A percentile compares a stretch with the other conserved stretches of the same genome.
phyloP scores from a whole-genome alignment of 1,284 basidiomycete species.

The Rhodotorula sp. region DNA sequence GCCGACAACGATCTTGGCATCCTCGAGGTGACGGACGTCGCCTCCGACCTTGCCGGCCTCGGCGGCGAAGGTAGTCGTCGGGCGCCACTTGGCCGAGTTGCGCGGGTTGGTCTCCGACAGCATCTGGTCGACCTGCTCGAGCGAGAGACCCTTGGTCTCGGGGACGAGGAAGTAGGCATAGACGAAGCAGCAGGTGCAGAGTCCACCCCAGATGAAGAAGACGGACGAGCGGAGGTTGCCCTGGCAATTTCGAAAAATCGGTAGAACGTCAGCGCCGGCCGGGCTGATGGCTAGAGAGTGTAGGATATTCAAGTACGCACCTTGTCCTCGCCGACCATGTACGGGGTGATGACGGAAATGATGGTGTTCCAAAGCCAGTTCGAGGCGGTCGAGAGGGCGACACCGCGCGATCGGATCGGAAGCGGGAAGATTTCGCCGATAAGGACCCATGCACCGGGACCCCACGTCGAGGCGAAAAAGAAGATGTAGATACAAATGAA shows the following conservation, averaged over 20 bases:
- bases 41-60: conserved; percentile 22
- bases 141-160: conserved; percentile 48
- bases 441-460: conserved; percentile 42
- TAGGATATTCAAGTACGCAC: not conserved
- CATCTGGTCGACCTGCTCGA: conserved; percentile 50
- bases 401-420: conserved; percentile 43
- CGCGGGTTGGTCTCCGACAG: conserved; percentile 41
- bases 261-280: not conserved
- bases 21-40: conserved; percentile 17
- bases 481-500: conserved; percentile 48
- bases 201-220: conserved; percentile 47
- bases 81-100: conserved; percentile 41
- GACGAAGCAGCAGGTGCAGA: conserved; percentile 43
- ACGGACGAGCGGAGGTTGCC: conserved; percentile 42
- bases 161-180: conserved; percentile 47
- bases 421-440: conserved; percentile 43
- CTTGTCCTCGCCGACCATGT: conserved; percentile 38
- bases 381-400: conserved; percentile 46
- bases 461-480: conserved; percentile 45
- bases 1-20: not conserved
- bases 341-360: conserved; percentile 41
- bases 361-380: conserved; percentile 52
- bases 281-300: not conserved
- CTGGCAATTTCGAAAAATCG: too few species aligned
- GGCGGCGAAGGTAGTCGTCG: conserved; percentile 31